These are phyloP conservation scores for Tuber magnatum DNA, from an alignment of 495 filamentous ascomycete species.

Conservation along the genomic window DNA sequence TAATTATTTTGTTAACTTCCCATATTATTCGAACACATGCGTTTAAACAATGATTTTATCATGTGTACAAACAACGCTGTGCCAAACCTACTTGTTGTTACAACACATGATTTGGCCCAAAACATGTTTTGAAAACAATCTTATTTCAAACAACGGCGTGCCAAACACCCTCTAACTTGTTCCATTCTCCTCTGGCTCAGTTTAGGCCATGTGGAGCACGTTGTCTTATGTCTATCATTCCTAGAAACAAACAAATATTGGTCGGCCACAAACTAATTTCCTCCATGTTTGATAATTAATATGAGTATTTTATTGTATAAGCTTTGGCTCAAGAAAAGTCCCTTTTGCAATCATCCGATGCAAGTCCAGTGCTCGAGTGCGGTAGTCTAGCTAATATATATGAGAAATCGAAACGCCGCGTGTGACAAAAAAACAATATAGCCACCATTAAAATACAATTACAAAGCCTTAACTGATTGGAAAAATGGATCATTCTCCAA, in stretches of 20 bases:
- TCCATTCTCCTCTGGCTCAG: background rate
- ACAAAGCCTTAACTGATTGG: conserved; percentile 75
- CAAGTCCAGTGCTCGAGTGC: background rate
- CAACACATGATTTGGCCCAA: too few species aligned
- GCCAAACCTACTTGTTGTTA: too few species aligned
- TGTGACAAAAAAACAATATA: background rate
- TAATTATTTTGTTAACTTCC: too few species aligned
- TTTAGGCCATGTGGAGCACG: background rate
- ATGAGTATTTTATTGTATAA: background rate
- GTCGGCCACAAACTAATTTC: background rate
- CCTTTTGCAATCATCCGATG: background rate
- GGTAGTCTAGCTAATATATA: background rate
- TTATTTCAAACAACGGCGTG: too few species aligned
- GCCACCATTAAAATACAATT: conserved; percentile 4
- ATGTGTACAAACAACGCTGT: too few species aligned
- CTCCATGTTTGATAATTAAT: background rate
- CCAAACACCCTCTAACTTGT: background rate
- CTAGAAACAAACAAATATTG: background rate
- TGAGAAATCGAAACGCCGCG: background rate
- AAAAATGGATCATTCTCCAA: conserved; percentile 83
- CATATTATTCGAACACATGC: too few species aligned
- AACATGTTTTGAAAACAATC: too few species aligned
- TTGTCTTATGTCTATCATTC: background rate
- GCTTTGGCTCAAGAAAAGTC: background rate
- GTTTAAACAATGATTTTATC: too few species aligned